A percentile compares a stretch with the other conserved stretches of the same genome.
Conservation (phyloP, 371 early-diverging fungal species). For the Rhizopus microsporus region DNA sequence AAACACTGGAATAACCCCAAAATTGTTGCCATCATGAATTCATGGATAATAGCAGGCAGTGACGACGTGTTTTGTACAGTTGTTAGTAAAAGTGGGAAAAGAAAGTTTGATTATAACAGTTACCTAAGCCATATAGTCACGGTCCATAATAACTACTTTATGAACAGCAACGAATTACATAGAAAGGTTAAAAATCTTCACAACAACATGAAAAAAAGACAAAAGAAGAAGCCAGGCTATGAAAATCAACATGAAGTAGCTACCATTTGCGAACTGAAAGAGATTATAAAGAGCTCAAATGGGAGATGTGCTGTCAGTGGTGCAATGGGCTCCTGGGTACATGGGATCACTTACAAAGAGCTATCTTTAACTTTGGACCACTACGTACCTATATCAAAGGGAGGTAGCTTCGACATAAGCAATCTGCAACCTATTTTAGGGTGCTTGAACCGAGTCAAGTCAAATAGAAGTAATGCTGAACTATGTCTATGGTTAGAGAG, state of each 20-base stretch:
- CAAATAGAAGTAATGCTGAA: slow-evolving; percentile 1
- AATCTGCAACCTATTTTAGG: slow-evolving; percentile 5
- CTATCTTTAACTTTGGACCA: slow-evolving; percentile 13
- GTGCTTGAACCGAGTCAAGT: slow-evolving; percentile 7
- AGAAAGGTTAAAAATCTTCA: neutral
- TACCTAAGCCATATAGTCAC: neutral
- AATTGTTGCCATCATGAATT: too few relatives aligned
- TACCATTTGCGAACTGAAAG: neutral
- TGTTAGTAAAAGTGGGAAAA: neutral
- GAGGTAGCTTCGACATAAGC: neutral
- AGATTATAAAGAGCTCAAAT: neutral
- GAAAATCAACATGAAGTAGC: neutral
- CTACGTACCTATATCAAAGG: slow-evolving; percentile 6
- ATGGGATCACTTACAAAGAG: neutral
- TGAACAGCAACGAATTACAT: neutral
- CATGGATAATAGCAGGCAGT: too few relatives aligned
- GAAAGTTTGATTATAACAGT: neutral
- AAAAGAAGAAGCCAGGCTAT: neutral
- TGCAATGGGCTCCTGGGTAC: slow-evolving; percentile 1
- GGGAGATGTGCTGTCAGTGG: slow-evolving; percentile 6
- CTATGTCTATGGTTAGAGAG: slow-evolving; percentile 4
- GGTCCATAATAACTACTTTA: neutral
- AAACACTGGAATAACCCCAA: too few relatives aligned
- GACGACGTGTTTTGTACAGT: neutral
- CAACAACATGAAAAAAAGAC: neutral